Evolutionary conservation across 495 filamentous ascomycete species (phyloP).

Genomic region (Penicillium dipodomyicola): DNA sequence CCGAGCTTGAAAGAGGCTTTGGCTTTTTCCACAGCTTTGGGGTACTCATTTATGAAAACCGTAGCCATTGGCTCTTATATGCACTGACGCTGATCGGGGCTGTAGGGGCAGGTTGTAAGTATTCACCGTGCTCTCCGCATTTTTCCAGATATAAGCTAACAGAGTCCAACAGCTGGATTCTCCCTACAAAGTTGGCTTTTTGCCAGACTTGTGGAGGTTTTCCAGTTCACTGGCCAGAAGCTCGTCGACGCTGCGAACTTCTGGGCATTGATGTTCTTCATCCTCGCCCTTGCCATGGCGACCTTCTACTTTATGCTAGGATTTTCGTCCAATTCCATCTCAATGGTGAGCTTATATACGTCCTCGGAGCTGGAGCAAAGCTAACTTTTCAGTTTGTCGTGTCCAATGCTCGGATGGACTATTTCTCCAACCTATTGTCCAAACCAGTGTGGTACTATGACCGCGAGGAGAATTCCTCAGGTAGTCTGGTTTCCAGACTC

Average conservation of each 20-base stretch:
- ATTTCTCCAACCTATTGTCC: constrained; percentile 56
- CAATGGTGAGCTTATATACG: constrained; percentile 11
- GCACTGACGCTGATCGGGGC: constrained; percentile 44
- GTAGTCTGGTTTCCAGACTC: constrained; percentile 50
- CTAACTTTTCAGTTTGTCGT: constrained; percentile 22
- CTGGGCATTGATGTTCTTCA: constrained; percentile 66
- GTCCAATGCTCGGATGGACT: constrained; percentile 54
- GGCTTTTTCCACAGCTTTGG: constrained; percentile 2
- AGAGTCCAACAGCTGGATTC: background rate
- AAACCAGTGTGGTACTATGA: constrained; percentile 61
- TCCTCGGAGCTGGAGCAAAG: too few species aligned
- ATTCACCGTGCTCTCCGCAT: background rate
- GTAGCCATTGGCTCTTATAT: constrained; percentile 39
- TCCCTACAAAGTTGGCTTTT: constrained; percentile 41
- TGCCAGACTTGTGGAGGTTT: constrained; percentile 32
- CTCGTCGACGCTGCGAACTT: constrained; percentile 46
- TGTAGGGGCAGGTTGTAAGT: constrained; percentile 19
- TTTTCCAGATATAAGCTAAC: background rate
- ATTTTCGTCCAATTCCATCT: constrained; percentile 50
- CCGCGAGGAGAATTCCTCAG: constrained; percentile 45
- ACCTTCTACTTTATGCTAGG: constrained; percentile 54
- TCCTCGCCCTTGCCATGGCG: constrained; percentile 51
- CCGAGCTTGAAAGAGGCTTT: background rate
- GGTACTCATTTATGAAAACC: constrained; percentile 4
- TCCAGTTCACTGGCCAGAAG: constrained; percentile 35